Evolutionary conservation across 345 rosid genomes (phyloP).

Genomic region (Fremontodendron californicum): DNA sequence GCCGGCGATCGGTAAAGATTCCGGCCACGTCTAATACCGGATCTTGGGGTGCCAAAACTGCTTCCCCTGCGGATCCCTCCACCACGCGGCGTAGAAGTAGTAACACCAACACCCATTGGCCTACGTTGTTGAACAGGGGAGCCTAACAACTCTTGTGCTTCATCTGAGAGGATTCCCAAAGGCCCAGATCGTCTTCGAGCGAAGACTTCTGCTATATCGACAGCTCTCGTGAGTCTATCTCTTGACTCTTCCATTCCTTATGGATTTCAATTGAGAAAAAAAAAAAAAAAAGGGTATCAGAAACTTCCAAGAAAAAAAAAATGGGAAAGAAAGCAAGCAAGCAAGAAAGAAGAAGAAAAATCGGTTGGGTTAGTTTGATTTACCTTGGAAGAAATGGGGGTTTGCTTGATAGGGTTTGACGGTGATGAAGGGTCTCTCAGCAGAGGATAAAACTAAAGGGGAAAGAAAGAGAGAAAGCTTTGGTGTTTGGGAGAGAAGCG

Average conservation of each 20-base stretch:
- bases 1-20: conserved; percentile 23
- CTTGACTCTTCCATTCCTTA: conserved; percentile 58
- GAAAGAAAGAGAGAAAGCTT: background rate
- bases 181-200: conserved; percentile 35
- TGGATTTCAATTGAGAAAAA: conserved; percentile 8
- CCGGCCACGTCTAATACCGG: conserved; percentile 23
- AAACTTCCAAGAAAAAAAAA: background rate
- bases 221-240: conserved; percentile 52
- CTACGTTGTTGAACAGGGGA: conserved; percentile 27
- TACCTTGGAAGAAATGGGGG: background rate
- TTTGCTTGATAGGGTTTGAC: background rate
- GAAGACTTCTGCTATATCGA: conserved; percentile 45
- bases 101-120: conserved; percentile 15
- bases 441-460: background rate
- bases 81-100: conserved; percentile 13
- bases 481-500: conserved; percentile 5
- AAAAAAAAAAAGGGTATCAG: background rate
- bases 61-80: conserved; percentile 36
- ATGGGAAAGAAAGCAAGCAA: background rate
- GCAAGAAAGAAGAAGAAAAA: too few relatives aligned
- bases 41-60: conserved; percentile 41
- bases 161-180: conserved; percentile 34
- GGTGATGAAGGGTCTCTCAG: background rate
- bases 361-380: background rate
- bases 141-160: conserved; percentile 21